These are phyloP conservation scores for Populus simonii DNA, from an alignment of 345 rosid genomes.

Conservation along the genomic window DNA sequence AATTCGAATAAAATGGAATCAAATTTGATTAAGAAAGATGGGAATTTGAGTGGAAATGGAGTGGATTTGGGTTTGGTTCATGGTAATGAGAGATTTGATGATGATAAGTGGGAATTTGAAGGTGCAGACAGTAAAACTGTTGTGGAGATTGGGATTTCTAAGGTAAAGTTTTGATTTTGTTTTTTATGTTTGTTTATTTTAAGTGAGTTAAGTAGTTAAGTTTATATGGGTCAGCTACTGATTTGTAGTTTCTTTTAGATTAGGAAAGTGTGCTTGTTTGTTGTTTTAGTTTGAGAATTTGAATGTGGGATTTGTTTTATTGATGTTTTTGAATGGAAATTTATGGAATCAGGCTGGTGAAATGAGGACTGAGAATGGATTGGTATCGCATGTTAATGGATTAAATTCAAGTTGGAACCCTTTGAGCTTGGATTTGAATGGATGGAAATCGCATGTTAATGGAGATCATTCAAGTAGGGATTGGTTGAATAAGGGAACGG, in stretches of 20 bases:
- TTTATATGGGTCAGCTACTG: background rate
- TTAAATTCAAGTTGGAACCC: conserved; percentile 36
- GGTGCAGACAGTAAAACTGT: conserved; percentile 22
- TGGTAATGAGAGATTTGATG: conserved; percentile 6
- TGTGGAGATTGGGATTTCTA: conserved; percentile 7
- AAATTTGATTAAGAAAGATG: conserved; percentile 4
- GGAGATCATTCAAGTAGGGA: conserved; percentile 18
- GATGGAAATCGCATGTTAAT: conserved; percentile 19
- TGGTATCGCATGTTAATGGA: conserved; percentile 12
- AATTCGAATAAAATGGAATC: conserved; percentile 7
- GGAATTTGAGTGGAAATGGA: background rate
- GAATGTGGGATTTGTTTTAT: conserved; percentile 1
- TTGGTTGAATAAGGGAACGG: conserved; percentile 14
- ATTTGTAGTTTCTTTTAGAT: background rate
- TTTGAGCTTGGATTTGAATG: conserved; percentile 25
- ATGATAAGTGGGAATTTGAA: conserved; percentile 43
- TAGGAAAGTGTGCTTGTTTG: background rate
- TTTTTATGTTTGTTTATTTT: background rate
- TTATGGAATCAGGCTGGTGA: conserved; percentile 22
- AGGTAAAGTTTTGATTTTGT: conserved; percentile 23
- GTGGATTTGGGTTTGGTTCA: background rate
- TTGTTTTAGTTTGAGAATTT: background rate
- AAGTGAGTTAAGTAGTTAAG: background rate
- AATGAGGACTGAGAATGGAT: conserved; percentile 25
- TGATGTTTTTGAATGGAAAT: conserved; percentile 5